Percentiles rank a stretch among this genome's conserved stretches.
phyloP scores from a whole-genome alignment of 768 basidiomycete genomes.

The Chiua virens region DNA sequence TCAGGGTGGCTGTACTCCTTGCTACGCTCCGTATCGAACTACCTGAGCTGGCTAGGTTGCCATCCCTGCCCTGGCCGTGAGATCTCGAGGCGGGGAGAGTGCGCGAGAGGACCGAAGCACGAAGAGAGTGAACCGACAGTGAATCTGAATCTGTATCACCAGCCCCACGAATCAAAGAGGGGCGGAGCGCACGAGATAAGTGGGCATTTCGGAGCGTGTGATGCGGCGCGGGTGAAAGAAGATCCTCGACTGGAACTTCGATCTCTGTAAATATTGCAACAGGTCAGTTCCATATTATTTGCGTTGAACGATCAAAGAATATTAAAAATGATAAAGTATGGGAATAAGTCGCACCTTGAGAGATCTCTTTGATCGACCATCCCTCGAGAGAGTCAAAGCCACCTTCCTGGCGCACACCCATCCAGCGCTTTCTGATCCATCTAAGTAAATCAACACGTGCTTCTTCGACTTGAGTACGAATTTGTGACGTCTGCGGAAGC shows the following conservation, averaged over 20 bases:
- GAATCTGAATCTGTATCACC: slow-evolving; percentile 39
- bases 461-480: slow-evolving; percentile 73
- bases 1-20: slow-evolving; percentile 36
- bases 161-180: slow-evolving; percentile 27
- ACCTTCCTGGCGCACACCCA: slow-evolving; percentile 67
- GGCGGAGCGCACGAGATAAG: slow-evolving; percentile 27
- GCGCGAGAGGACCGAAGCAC: slow-evolving; percentile 42
- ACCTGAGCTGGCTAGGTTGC: slow-evolving; percentile 26
- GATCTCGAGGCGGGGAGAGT: slow-evolving; percentile 24
- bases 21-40: slow-evolving; percentile 49
- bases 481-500: slow-evolving; percentile 66
- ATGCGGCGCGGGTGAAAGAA: slow-evolving; percentile 48
- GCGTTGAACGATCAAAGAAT: background rate
- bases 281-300: background rate
- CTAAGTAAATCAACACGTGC: slow-evolving; percentile 43
- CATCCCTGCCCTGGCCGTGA: slow-evolving; percentile 22
- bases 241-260: slow-evolving; percentile 76
- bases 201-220: slow-evolving; percentile 25
- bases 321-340: background rate
- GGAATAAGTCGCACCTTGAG: slow-evolving; percentile 25
- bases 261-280: slow-evolving; percentile 52
- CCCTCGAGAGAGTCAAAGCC: slow-evolving; percentile 82
- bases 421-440: slow-evolving; percentile 81
- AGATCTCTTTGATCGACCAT: slow-evolving; percentile 88
- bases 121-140: slow-evolving; percentile 46